These are phyloP conservation scores for Emergomyces orientalis DNA, from an alignment of 2,329 filamentous ascomycete genomes.

Conservation along the genomic window DNA sequence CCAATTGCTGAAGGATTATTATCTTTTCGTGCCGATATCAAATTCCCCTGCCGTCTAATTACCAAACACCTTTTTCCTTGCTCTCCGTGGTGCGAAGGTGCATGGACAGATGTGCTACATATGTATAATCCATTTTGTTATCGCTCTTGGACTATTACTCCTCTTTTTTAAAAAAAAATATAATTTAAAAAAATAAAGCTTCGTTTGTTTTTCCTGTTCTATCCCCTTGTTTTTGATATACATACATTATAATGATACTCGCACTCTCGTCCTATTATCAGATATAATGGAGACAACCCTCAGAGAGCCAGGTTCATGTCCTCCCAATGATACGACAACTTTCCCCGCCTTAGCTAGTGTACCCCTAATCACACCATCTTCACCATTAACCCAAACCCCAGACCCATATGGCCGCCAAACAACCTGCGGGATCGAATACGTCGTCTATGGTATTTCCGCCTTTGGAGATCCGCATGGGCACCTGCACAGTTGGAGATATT, in stretches of 20 bases:
- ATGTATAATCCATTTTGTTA: background rate
- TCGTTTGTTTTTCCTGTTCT: conserved; percentile 1
- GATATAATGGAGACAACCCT: conserved; percentile 39
- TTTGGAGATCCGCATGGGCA: too few relatives aligned
- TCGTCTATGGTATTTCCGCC: too few relatives aligned
- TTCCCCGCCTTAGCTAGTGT: conserved; percentile 52
- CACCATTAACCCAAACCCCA: conserved; percentile 56
- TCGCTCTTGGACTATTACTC: background rate
- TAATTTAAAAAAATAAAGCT: too few relatives aligned
- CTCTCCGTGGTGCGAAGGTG: conserved; percentile 35
- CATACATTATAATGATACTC: background rate
- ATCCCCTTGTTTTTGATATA: background rate
- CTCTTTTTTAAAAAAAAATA: background rate
- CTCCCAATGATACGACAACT: conserved; percentile 41
- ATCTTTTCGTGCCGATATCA: conserved; percentile 54
- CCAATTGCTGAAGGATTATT: conserved; percentile 58
- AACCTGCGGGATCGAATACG: conserved; percentile 53
- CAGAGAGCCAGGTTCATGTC: conserved; percentile 47
- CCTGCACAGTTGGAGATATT: too few relatives aligned
- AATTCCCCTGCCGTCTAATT: conserved; percentile 36
- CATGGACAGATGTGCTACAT: conserved; percentile 41
- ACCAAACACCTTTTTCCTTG: conserved; percentile 40
- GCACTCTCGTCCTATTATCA: background rate
- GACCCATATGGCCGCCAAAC: conserved; percentile 53
- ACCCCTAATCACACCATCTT: conserved; percentile 54